Percentiles rank a stretch among this genome's conserved stretches.
Conservation (phyloP, 257 asterid species). For the Datura wrightii region DNA sequence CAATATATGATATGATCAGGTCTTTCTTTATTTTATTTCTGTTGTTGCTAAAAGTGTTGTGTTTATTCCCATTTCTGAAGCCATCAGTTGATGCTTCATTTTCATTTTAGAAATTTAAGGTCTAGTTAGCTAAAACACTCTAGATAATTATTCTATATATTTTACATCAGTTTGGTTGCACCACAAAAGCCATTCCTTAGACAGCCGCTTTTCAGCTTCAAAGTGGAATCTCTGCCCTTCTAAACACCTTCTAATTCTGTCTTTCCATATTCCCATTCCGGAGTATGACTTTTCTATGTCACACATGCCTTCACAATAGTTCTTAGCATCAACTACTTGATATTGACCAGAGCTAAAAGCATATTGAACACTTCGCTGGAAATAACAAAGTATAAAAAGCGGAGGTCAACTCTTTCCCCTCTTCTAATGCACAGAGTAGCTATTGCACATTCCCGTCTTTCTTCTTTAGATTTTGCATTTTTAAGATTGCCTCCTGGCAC, state of each 20-base stretch:
- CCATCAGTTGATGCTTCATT: neutral
- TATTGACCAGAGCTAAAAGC: neutral
- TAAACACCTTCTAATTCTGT: neutral
- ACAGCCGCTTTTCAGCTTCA: neutral
- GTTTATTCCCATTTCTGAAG: neutral
- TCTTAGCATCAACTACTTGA: neutral
- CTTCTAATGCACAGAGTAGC: neutral
- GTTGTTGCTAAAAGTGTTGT: neutral
- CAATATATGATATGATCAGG: neutral
- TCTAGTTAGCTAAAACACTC: neutral
- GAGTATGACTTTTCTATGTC: neutral
- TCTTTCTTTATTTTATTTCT: neutral
- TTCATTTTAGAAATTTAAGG: neutral
- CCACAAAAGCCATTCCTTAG: neutral
- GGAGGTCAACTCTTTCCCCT: neutral
- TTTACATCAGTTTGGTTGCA: neutral
- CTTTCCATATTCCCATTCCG: neutral
- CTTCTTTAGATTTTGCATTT: neutral
- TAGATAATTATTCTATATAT: neutral
- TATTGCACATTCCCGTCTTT: neutral
- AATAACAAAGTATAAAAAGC: neutral
- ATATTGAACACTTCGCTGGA: neutral
- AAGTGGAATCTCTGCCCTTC: neutral
- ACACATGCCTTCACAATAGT: neutral
- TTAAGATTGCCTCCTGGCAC: conserved; percentile 13